These are phyloP conservation scores for Lentinula edodes DNA, from an alignment of 768 basidiomycete species.

Conservation along the genomic window DNA sequence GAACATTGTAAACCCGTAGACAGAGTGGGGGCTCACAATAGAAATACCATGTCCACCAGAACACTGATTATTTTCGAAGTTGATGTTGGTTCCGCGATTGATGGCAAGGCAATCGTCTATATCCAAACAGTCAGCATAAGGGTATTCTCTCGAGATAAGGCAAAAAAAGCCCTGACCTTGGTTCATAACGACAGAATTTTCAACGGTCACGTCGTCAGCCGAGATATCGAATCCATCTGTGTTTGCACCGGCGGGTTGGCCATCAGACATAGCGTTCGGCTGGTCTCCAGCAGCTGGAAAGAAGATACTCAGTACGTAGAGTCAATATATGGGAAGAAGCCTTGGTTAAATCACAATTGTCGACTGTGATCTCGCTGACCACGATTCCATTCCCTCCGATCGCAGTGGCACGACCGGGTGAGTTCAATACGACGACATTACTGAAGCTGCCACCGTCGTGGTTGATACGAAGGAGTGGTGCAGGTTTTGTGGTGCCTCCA, in stretches of 20 bases:
- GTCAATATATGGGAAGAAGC: background rate
- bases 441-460: conserved; percentile 10
- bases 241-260: conserved; percentile 3
- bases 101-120: conserved; percentile 6
- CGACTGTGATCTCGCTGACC: conserved; percentile 3
- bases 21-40: background rate
- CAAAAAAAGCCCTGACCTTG: background rate
- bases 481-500: conserved; percentile 13
- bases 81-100: conserved; percentile 5
- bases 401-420: conserved; percentile 11
- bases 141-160: background rate
- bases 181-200: conserved; percentile 1
- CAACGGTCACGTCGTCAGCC: conserved; percentile 17
- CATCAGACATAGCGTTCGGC: conserved; percentile 3
- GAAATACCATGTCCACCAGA: conserved; percentile 7
- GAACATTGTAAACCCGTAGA: background rate
- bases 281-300: conserved; percentile 3
- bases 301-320: background rate
- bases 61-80: conserved; percentile 3
- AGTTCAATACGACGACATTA: conserved; percentile 11
- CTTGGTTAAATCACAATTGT: background rate
- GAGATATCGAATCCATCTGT: conserved; percentile 13
- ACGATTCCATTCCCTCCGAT: conserved; percentile 1
- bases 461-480: conserved; percentile 12
- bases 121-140: background rate